These are phyloP conservation scores for Lactarius psammicola DNA, from an alignment of 768 basidiomycete species.

Conservation along the genomic window DNA sequence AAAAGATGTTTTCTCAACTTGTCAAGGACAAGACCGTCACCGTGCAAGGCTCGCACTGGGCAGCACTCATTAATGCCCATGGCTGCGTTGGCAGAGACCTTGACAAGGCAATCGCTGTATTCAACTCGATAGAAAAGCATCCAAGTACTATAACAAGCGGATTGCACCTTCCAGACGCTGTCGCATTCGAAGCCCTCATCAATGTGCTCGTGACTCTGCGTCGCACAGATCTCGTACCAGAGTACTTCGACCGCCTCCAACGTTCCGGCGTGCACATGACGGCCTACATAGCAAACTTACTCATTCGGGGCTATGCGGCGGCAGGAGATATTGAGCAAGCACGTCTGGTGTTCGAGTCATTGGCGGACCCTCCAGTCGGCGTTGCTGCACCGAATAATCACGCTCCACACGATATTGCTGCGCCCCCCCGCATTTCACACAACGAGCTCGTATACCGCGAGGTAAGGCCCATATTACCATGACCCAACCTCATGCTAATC, in stretches of 20 bases:
- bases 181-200: slow-evolving; percentile 87
- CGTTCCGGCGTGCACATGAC: slow-evolving; percentile 77
- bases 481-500: slow-evolving; percentile 2
- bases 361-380: slow-evolving; percentile 78
- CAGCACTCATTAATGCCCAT: slow-evolving; percentile 83
- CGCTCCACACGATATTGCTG: slow-evolving; percentile 57
- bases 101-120: slow-evolving; percentile 69
- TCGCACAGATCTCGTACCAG: slow-evolving; percentile 71
- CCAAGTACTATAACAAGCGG: slow-evolving; percentile 40
- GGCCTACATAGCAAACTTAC: slow-evolving; percentile 89
- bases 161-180: slow-evolving; percentile 63
- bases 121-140: slow-evolving; percentile 67
- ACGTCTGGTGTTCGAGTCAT: slow-evolving; percentile 71
- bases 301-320: slow-evolving; percentile 71
- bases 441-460: slow-evolving; percentile 79
- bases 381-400: slow-evolving; percentile 91
- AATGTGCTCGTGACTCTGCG: slow-evolving; percentile 80
- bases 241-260: slow-evolving; percentile 62
- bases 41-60: slow-evolving; percentile 68
- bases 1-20: slow-evolving; percentile 63
- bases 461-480: slow-evolving; percentile 42
- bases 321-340: slow-evolving; percentile 69
- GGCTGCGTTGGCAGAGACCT: slow-evolving; percentile 80
- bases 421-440: slow-evolving; percentile 37
- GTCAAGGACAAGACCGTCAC: slow-evolving; percentile 45